Conservation (phyloP, 495 filamentous ascomycete species). For the Hyaloscypha hepaticicola region DNA sequence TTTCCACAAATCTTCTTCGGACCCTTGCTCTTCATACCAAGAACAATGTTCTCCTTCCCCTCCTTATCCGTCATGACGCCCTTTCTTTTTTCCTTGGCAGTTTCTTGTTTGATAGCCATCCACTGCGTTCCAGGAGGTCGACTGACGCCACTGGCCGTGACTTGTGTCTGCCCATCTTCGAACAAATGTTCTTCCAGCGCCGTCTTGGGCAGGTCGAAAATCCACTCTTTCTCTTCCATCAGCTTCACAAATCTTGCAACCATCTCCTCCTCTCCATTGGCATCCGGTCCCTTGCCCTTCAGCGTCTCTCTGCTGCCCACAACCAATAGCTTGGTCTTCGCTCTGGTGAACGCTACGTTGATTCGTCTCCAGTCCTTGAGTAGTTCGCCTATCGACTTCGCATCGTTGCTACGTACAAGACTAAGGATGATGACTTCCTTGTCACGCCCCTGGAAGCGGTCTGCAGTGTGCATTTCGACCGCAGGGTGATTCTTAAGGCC, state of each 20-base stretch:
- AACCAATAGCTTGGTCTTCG: slow-evolving; percentile 85
- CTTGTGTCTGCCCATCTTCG: slow-evolving; percentile 48
- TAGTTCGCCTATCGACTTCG: slow-evolving; percentile 78
- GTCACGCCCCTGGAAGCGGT: slow-evolving; percentile 94
- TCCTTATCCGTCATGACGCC: slow-evolving; percentile 24
- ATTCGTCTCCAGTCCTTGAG: slow-evolving; percentile 89
- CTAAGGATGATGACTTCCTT: slow-evolving; percentile 87
- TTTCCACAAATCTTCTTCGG: slow-evolving; percentile 33
- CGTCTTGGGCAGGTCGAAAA: slow-evolving; percentile 63
- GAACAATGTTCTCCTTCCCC: slow-evolving; percentile 1
- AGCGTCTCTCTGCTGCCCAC: slow-evolving; percentile 79
- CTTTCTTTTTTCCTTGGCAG: slow-evolving; percentile 20
- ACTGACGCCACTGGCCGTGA: slow-evolving; percentile 13
- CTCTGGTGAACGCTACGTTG: slow-evolving; percentile 92
- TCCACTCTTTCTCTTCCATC: slow-evolving; percentile 72
- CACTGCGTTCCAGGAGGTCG: slow-evolving; percentile 17
- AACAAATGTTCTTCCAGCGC: slow-evolving; percentile 70
- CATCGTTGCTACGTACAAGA: slow-evolving; percentile 82
- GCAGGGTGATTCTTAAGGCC: slow-evolving; percentile 40
- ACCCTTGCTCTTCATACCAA: neutral
- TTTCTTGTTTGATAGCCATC: neutral
- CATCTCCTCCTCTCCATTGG: slow-evolving; percentile 65
- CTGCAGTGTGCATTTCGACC: slow-evolving; percentile 93
- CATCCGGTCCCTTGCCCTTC: slow-evolving; percentile 36
- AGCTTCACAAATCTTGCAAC: slow-evolving; percentile 70